Base-by-base conservation (phyloP, 768 basidiomycete species). In the Rhodocollybia butyracea region DNA sequence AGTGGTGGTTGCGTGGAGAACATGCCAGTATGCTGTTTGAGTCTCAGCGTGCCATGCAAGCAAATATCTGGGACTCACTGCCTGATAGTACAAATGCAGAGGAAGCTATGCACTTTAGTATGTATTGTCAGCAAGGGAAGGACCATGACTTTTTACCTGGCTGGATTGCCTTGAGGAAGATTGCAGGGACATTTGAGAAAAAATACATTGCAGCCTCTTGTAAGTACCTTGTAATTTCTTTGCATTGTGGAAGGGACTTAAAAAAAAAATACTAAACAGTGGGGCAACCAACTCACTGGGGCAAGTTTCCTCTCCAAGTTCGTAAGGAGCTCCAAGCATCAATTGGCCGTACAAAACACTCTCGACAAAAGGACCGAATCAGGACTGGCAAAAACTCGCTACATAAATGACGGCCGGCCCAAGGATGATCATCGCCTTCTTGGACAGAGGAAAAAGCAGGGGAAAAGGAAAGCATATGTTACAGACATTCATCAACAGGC, bases 31-130 rank as follows among this genome's bases (percentile, higher is more conserved):
- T 72, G 68, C 52, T 75, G 65, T 59, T 62, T 46, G 31, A 54
- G 26, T 63, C 71, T 1, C 55, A 66, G n/a, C 56, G 65, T 0
- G 42, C n/a, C 1, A 73, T 73, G 70, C 61, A 67, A 32, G 47
- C 50, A 2, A 54, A 58, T 0, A 26, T 71, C 17, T 74, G 70
- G 70, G 62, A 71, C 6, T 65, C 63, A 1, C 58, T 75, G 1
- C 72, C 70, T 0, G 46, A 59, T 1, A 70, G 65, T 1, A 73
- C 66, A 5, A 75, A 75, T 61, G 66, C 72, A 1, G 68, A 71
- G 42, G 73, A 75, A 51, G 54, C 69, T 0, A 68, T 73, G 64
- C 67, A 75, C 51, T 70, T 61, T 61, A 71, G 68, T 45, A 24
- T 73, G 0, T 73, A 73, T 39, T 17, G 6, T 50, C 29, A 30